phyloP scores from a whole-genome alignment of 768 basidiomycete species.

The Termitomyces sp. region DNA sequence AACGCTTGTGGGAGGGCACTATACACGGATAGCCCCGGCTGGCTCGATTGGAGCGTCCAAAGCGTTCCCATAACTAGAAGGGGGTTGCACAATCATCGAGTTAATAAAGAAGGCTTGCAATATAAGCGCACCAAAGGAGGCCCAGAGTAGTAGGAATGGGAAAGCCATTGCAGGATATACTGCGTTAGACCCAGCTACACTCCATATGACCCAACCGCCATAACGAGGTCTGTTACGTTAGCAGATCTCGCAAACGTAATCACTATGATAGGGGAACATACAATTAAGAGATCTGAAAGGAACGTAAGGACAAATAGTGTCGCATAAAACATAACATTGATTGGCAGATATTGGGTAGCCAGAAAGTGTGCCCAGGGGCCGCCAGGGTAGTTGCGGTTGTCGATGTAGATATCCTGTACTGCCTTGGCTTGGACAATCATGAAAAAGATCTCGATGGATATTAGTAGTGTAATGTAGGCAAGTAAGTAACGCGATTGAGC shows the following conservation, averaged over 20 bases:
- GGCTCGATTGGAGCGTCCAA: slow-evolving; percentile 18
- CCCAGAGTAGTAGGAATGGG: slow-evolving; percentile 21
- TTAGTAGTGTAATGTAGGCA: not conserved
- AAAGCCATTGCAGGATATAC: not conserved
- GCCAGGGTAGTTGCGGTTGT: slow-evolving; percentile 35
- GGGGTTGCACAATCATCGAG: not conserved
- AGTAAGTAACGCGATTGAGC: not conserved
- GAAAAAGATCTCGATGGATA: not conserved
- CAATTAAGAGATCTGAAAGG: slow-evolving; percentile 32
- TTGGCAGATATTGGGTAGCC: slow-evolving; percentile 31
- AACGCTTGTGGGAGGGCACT: slow-evolving; percentile 19
- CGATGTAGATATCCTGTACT: slow-evolving; percentile 33
- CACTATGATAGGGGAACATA: slow-evolving; percentile 10
- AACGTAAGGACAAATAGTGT: slow-evolving; percentile 38
- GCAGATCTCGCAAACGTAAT: not conserved
- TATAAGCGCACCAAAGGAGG: slow-evolving; percentile 17
- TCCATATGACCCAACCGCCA: slow-evolving; percentile 37
- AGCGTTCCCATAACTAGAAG: not conserved
- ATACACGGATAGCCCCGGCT: slow-evolving; percentile 25
- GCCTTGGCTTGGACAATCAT: slow-evolving; percentile 13
- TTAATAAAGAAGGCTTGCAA: not conserved
- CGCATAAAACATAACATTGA: slow-evolving; percentile 40
- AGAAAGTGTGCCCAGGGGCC: slow-evolving; percentile 43
- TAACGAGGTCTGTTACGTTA: slow-evolving; percentile 17
- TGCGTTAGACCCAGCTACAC: slow-evolving; percentile 8